Evolutionary conservation across 2,329 filamentous ascomycete species (phyloP).

Genomic region (Aspergillus hiratsukae): DNA sequence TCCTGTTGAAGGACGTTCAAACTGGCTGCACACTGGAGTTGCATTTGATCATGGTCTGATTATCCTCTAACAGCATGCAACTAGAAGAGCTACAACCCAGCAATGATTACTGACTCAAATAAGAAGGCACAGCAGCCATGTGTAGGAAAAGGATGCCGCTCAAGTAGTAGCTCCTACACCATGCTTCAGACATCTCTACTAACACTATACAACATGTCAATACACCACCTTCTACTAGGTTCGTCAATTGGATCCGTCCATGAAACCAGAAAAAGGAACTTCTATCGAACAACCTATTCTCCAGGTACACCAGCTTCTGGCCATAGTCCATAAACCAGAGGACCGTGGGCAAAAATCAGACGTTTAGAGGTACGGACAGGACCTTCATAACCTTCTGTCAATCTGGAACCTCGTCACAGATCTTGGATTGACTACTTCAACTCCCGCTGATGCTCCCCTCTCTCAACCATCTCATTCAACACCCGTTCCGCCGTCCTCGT

Average conservation of each 20-base stretch:
- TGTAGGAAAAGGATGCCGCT: no score
- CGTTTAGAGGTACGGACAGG: background rate
- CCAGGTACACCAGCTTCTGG: background rate
- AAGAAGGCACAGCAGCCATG: background rate
- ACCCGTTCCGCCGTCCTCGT: conserved; percentile 50
- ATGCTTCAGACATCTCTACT: background rate
- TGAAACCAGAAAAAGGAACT: no score
- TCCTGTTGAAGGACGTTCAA: background rate
- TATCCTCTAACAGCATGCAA: no score
- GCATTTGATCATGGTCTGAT: background rate
- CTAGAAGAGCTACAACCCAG: background rate
- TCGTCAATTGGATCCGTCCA: background rate
- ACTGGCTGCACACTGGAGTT: background rate
- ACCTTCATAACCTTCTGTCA: background rate
- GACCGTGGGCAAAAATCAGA: background rate
- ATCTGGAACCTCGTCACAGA: background rate
- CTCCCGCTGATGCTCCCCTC: conserved; percentile 32
- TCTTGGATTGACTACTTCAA: background rate
- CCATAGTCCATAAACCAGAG: background rate
- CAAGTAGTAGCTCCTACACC: no score
- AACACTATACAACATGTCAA: background rate
- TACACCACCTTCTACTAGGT: background rate
- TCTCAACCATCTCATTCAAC: conserved; percentile 49
- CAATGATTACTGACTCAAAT: background rate
- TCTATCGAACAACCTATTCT: background rate